Conservation (phyloP, 352 stramenopile genomes). For the Globisporangium spiculum region DNA sequence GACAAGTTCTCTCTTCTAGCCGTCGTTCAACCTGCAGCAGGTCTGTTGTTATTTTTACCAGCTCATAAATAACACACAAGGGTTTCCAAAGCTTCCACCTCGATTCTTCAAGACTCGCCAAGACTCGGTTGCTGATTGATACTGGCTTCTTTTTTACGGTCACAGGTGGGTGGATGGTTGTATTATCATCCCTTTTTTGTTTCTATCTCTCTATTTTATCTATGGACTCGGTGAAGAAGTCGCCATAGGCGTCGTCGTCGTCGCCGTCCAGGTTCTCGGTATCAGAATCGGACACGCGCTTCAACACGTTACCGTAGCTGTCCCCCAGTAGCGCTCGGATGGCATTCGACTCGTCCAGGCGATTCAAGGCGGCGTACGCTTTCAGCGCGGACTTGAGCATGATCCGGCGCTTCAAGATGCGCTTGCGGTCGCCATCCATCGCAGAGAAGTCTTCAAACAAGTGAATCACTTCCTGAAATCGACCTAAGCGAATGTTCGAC, state of each 20-base stretch:
- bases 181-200: not conserved
- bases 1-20: constrained; percentile 5
- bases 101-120: not conserved
- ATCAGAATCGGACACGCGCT: constrained; percentile 8
- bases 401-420: constrained; percentile 44
- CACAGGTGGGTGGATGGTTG: constrained; percentile 11
- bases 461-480: constrained; percentile 58
- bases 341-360: constrained; percentile 60
- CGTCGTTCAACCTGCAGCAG: not conserved
- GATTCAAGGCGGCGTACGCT: constrained; percentile 51
- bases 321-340: constrained; percentile 45
- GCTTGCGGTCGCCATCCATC: constrained; percentile 58
- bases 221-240: constrained; percentile 21
- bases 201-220: constrained; percentile 31
- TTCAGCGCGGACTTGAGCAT: constrained; percentile 60
- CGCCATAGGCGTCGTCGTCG: constrained; percentile 21
- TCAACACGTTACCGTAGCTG: constrained; percentile 30
- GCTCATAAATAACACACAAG: not conserved
- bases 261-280: constrained; percentile 18
- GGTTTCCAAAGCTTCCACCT: not conserved
- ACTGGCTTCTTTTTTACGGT: constrained; percentile 6
- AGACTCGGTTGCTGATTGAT: not conserved
- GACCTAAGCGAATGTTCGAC: constrained; percentile 53
- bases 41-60: constrained; percentile 12
- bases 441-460: constrained; percentile 75